Evolutionary conservation across 179 eudicot genomes (phyloP).

Genomic region (Heliamphora pulchella): DNA sequence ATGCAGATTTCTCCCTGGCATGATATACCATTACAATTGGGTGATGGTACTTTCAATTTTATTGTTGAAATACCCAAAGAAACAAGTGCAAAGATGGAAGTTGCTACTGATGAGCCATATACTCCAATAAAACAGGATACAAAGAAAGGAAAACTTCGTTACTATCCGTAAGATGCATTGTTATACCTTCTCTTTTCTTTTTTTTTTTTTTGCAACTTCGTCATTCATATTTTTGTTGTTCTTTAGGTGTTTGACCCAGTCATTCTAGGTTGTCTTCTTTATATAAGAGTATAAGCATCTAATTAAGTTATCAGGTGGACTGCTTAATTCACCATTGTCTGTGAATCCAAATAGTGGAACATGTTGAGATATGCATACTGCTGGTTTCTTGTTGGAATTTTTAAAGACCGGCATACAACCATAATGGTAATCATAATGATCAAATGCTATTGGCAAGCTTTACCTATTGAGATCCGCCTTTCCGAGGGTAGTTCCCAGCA

Average conservation of each 20-base stretch:
- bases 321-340: background rate
- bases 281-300: background rate
- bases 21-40: constrained; percentile 77
- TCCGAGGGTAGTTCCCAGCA: background rate
- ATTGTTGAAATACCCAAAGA: constrained; percentile 95
- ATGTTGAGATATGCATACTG: background rate
- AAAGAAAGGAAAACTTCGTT: constrained; percentile 92
- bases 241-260: background rate
- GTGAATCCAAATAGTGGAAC: background rate
- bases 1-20: constrained; percentile 96
- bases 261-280: background rate
- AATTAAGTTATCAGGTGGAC: background rate
- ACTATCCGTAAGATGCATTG: constrained; percentile 67
- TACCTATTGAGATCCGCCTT: background rate
- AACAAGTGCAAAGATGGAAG: constrained; percentile 98
- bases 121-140: constrained; percentile 98
- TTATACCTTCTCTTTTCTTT: background rate
- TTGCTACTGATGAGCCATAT: constrained; percentile 85
- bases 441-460: background rate
- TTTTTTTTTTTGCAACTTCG: background rate
- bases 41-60: constrained; percentile 83
- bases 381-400: background rate
- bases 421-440: background rate
- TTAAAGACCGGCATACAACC: background rate
- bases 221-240: background rate